Conservation (phyloP, 75 land plant genomes). For the Larix kaempferi region DNA sequence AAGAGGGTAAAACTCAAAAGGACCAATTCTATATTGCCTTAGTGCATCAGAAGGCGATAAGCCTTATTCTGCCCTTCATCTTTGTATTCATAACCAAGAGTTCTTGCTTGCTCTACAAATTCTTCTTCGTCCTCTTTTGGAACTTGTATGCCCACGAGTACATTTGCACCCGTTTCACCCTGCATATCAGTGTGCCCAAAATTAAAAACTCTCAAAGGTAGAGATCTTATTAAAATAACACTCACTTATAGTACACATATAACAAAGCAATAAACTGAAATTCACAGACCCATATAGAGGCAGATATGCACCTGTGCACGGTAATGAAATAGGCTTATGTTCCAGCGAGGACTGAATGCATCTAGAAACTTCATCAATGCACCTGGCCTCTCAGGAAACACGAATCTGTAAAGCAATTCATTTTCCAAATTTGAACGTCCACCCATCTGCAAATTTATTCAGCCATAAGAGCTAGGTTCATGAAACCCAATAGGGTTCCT, state of each 20-base stretch:
- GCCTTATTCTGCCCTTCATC: constrained; percentile 43
- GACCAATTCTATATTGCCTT: neutral
- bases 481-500: neutral
- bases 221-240: too few relatives aligned
- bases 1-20: too few relatives aligned
- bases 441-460: constrained; percentile 36
- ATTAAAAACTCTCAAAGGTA: neutral
- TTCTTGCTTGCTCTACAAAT: constrained; percentile 27
- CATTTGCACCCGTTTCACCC: constrained; percentile 60
- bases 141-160: constrained; percentile 49
- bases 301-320: constrained; percentile 38
- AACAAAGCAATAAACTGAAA: neutral
- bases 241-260: neutral
- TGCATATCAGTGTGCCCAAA: constrained; percentile 11
- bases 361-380: constrained; percentile 51
- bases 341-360: constrained; percentile 50
- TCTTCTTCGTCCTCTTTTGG: constrained; percentile 34
- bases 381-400: constrained; percentile 62
- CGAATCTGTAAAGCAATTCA: constrained; percentile 45
- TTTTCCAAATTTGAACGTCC: constrained; percentile 40
- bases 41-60: constrained; percentile 38
- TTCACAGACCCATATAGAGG: neutral
- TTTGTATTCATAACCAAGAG: constrained; percentile 42
- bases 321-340: constrained; percentile 53
- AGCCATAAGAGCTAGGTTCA: neutral